Evolutionary conservation across 2,329 filamentous ascomycete genomes (phyloP).

Genomic region (Pseudocercospora ulei): DNA sequence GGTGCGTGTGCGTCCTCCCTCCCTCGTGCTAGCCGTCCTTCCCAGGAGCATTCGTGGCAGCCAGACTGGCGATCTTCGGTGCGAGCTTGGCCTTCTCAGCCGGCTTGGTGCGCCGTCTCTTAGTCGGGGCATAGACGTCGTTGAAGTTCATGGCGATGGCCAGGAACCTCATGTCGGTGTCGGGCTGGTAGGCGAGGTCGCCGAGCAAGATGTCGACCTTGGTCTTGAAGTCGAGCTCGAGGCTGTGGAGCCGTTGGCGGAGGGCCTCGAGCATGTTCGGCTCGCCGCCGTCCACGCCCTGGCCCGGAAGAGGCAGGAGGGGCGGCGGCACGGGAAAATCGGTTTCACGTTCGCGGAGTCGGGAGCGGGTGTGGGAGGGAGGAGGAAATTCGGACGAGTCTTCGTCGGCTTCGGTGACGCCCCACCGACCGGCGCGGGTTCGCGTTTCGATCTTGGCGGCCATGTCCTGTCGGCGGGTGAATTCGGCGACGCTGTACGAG

Average conservation of each 20-base stretch:
- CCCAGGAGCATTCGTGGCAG: neutral
- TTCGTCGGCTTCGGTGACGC: constrained; percentile 48
- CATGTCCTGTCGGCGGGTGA: constrained; percentile 78
- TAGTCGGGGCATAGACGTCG: constrained; percentile 76
- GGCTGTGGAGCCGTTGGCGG: constrained; percentile 59
- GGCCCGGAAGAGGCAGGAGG: constrained; percentile 34
- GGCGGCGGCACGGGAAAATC: constrained; percentile 39
- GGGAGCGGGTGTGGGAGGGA: constrained; percentile 16
- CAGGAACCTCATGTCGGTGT: constrained; percentile 89
- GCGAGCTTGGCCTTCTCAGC: constrained; percentile 15
- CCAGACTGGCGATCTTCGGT: constrained; percentile 1
- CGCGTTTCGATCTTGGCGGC: constrained; percentile 61
- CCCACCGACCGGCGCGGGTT: constrained; percentile 56
- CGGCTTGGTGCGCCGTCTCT: constrained; percentile 44
- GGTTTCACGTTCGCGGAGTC: constrained; percentile 25
- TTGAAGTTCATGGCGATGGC: constrained; percentile 99
- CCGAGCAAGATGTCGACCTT: constrained; percentile 74
- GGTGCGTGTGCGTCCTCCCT: neutral
- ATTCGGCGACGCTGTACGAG: constrained; percentile 88
- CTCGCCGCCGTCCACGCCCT: constrained; percentile 37
- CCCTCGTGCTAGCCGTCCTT: constrained; percentile 1
- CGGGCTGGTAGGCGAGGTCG: constrained; percentile 83
- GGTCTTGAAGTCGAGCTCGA: constrained; percentile 66
- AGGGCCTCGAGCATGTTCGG: constrained; percentile 65
- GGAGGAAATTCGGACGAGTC: constrained; percentile 30